A percentile compares a stretch with the other conserved stretches of the same genome.
These are phyloP conservation scores for Xylariaceae sp. DNA, from an alignment of 2,329 filamentous ascomycete genomes.

Conservation along the genomic window DNA sequence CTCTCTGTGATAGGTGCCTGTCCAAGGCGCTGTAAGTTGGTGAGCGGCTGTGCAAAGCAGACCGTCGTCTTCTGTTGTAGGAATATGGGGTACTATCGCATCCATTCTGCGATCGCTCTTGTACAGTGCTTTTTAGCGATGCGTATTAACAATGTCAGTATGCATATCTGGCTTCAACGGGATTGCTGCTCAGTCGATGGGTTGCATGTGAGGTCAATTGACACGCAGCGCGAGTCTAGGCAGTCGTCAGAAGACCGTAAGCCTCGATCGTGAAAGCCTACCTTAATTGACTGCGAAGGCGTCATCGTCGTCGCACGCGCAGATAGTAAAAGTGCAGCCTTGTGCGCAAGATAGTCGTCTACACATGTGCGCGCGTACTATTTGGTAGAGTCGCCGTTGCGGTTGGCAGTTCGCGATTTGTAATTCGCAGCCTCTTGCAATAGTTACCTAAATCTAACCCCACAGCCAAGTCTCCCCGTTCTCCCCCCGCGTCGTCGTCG, in stretches of 20 bases:
- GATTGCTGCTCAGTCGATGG: background rate
- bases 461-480: conserved; percentile 1
- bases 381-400: too few relatives aligned
- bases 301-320: background rate
- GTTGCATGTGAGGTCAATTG: background rate
- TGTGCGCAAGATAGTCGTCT: conserved; percentile 6
- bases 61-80: too few relatives aligned
- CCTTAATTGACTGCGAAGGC: background rate
- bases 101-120: too few relatives aligned
- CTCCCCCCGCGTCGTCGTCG: conserved; percentile 6
- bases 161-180: background rate
- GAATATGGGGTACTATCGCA: background rate
- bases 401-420: too few relatives aligned
- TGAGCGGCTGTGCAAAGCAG: too few relatives aligned
- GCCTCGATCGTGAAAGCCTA: conserved; percentile 4
- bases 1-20: too few relatives aligned
- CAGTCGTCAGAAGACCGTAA: conserved; percentile 1
- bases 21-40: too few relatives aligned
- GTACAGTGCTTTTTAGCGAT: too few relatives aligned
- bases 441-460: background rate
- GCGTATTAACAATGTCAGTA: background rate
- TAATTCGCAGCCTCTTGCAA: too few relatives aligned
- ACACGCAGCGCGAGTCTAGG: background rate
- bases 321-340: conserved; percentile 6
- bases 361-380: conserved; percentile 7